Conservation (phyloP, 352 stramenopile species). For the Hyaloperonospora brassicae region DNA sequence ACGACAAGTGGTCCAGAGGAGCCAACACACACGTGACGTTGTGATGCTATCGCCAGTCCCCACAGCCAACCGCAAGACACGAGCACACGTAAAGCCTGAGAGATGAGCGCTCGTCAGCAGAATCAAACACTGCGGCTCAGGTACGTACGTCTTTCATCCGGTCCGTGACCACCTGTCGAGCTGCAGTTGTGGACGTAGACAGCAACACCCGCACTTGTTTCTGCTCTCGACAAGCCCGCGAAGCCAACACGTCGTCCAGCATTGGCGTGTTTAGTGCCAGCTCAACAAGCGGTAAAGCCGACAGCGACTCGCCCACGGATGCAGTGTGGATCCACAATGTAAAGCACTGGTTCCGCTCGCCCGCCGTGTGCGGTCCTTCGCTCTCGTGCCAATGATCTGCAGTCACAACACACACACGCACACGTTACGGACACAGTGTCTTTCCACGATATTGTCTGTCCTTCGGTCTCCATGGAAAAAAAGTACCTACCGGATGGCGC, state of each 20-base stretch:
- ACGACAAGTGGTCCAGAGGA: conserved; percentile 47
- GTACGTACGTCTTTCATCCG: conserved; percentile 17
- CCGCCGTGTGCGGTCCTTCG: neutral
- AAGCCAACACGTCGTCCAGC: conserved; percentile 5
- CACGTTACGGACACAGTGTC: too few species aligned
- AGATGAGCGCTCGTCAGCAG: too few species aligned
- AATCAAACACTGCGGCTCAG: too few species aligned
- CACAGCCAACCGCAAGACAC: neutral
- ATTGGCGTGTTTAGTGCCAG: conserved; percentile 25
- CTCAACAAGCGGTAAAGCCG: conserved; percentile 52
- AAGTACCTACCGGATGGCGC: conserved; percentile 26
- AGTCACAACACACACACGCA: neutral
- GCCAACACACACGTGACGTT: conserved; percentile 47
- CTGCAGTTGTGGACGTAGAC: conserved; percentile 60
- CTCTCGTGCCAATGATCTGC: conserved; percentile 15
- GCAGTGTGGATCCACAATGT: conserved; percentile 70
- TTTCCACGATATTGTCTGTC: neutral
- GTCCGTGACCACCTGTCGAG: conserved; percentile 33
- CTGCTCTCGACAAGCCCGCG: conserved; percentile 6
- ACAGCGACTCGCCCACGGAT: conserved; percentile 68
- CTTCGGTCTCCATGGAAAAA: neutral
- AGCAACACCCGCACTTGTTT: conserved; percentile 40
- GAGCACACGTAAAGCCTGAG: too few species aligned
- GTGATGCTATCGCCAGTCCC: conserved; percentile 11
- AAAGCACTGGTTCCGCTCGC: conserved; percentile 6